Conservation (phyloP, 345 rosid genomes). For the Nephelium lappaceum region DNA sequence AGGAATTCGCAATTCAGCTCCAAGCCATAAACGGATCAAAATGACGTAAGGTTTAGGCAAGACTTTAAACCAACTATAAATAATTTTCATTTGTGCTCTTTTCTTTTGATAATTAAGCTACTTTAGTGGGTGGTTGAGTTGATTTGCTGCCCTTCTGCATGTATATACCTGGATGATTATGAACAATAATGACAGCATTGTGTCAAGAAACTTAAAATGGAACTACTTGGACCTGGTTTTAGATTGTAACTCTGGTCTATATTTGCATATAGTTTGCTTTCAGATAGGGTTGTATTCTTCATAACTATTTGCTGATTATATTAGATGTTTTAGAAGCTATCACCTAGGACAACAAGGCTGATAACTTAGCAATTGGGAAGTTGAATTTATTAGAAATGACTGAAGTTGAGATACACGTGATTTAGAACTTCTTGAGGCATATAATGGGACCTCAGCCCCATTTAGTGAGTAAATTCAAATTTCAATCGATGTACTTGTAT, state of each 20-base stretch:
- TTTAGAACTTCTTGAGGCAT: not conserved
- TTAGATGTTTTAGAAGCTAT: not conserved
- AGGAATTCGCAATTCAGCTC: constrained; percentile 68
- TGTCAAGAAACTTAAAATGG: not conserved
- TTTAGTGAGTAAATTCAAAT: not conserved
- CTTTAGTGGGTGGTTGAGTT: not conserved
- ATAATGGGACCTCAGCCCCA: not conserved
- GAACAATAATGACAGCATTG: not conserved
- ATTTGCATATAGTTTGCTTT: not conserved
- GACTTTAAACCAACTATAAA: not conserved
- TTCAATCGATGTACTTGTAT: not conserved
- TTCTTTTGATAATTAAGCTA: constrained; percentile 14
- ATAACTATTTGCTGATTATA: not conserved
- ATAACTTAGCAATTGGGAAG: not conserved
- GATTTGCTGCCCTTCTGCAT: not conserved
- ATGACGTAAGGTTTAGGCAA: constrained; percentile 44
- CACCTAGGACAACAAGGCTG: not conserved
- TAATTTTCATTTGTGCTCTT: not conserved
- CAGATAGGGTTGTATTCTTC: not conserved
- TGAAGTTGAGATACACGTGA: not conserved
- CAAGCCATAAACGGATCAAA: constrained; percentile 60
- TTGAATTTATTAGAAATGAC: not conserved
- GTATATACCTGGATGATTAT: not conserved
- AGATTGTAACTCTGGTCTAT: not conserved
- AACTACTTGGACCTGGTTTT: not conserved